Base-by-base conservation (phyloP, 495 filamentous ascomycete genomes). In the Bathelium albidoporum region DNA sequence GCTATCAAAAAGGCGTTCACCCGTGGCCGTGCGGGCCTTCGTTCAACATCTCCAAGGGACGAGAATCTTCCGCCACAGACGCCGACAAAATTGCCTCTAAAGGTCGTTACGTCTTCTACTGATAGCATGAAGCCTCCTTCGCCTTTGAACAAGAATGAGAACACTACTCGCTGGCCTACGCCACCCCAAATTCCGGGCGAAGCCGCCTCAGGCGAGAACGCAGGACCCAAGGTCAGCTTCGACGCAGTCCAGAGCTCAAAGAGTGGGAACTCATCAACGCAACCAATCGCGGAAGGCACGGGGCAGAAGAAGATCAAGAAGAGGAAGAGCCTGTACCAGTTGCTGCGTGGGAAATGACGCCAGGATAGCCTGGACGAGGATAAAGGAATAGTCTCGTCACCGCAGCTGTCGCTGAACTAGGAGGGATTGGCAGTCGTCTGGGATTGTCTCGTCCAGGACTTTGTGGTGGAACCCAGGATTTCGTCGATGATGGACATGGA, bases 381-480 rank as follows among this genome's bases (percentile, higher is more conserved):
- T 29, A 20, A 26, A 7, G 2, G 1, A 24, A 10, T 24, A 24
- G 11, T 9, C 10, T 55, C 49, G 24, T 7, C 49, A 20, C 24
- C 49, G 49, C 20, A 29, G 24, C 9, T 55, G 49, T 3, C 24
- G 10, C 49, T 55, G 20, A 20, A 55, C 16, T 55, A 24, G 49
- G 49, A 55, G 7, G 49, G 49, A 28, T 55, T 55, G 49, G 49
- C 49, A 16, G 16, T 55, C 22, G 49, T 55, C 24, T 55, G 49
- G 49, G 49, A 55, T 29, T 55, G 49, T 29, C 49, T 55, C 49
- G 49, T 55, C 49, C 49, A 55, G 49, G 49, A 55, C 20, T 55
- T 55, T 29, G 49, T 55, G 4, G 49, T 55, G 24, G 49, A 55
- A 24, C 22, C 49, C 9, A 29, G 49, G 20, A 26, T 28, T 55